phyloP scores from a whole-genome alignment of 805 yeast genomes.

The Wickerhamomyces tratensis region DNA sequence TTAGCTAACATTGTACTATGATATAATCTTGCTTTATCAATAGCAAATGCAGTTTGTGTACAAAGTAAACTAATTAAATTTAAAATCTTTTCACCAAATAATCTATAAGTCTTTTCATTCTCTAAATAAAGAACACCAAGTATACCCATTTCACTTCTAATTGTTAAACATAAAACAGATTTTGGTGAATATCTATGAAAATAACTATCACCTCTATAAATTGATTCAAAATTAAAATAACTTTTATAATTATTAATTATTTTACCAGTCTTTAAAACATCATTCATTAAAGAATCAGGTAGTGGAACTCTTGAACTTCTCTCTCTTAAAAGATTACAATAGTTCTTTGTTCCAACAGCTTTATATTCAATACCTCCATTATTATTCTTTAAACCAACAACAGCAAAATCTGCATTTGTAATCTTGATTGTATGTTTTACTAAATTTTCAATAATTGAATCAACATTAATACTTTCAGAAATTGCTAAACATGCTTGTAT shows the following conservation, averaged over 20 bases:
- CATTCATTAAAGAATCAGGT: slow-evolving; percentile 30
- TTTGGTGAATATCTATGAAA: slow-evolving; percentile 24
- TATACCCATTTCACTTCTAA: slow-evolving; percentile 29
- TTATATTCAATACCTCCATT: slow-evolving; percentile 21
- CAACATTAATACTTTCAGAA: slow-evolving; percentile 33
- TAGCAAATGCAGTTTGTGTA: slow-evolving; percentile 42
- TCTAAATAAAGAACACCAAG: slow-evolving; percentile 40
- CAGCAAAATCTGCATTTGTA: slow-evolving; percentile 27
- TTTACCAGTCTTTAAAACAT: slow-evolving; percentile 28
- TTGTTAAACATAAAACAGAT: slow-evolving; percentile 35
- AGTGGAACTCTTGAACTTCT: slow-evolving; percentile 30
- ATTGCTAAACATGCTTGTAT: slow-evolving; percentile 37
- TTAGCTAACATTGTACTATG: slow-evolving; percentile 52
- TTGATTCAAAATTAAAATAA: slow-evolving; percentile 21
- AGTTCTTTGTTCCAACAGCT: slow-evolving; percentile 20
- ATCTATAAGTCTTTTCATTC: slow-evolving; percentile 15
- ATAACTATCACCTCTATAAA: slow-evolving; percentile 29
- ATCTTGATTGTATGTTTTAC: slow-evolving; percentile 29
- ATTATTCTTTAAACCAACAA: slow-evolving; percentile 20
- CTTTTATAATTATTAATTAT: slow-evolving; percentile 28
- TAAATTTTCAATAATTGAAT: slow-evolving; percentile 27
- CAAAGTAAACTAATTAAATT: slow-evolving; percentile 33
- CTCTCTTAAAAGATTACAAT: slow-evolving; percentile 26
- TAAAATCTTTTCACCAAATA: slow-evolving; percentile 25
- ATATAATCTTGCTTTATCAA: slow-evolving; percentile 36